These are phyloP conservation scores for Quercus dentata DNA, from an alignment of 306 rosid genomes.

Conservation along the genomic window DNA sequence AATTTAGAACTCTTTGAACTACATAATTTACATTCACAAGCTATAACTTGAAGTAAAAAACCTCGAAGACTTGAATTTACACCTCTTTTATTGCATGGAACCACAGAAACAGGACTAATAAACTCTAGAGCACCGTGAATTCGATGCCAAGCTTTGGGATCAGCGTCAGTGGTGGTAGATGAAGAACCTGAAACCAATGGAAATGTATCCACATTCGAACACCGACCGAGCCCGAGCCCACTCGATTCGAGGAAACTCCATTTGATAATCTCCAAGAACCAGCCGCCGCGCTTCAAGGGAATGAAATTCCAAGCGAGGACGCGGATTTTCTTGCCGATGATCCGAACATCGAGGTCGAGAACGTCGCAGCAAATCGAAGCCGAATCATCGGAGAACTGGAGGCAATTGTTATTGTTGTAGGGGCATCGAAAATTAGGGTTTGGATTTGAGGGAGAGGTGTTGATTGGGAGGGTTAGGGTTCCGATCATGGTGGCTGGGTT, in stretches of 20 bases:
- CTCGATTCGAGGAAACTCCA: conserved; percentile 49
- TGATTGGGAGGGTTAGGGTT: conserved; percentile 1
- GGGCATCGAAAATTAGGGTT: conserved; percentile 55
- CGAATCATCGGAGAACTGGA: conserved; percentile 68
- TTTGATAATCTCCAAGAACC: conserved; percentile 72
- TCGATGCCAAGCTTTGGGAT: conserved; percentile 29
- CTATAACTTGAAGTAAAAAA: conserved; percentile 48
- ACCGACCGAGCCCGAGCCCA: background rate
- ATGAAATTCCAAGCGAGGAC: conserved; percentile 78
- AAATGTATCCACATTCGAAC: conserved; percentile 22
- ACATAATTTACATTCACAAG: conserved; percentile 63
- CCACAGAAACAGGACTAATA: conserved; percentile 50
- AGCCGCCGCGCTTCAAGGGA: conserved; percentile 42
- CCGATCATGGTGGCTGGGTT: background rate
- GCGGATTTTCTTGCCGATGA: conserved; percentile 40
- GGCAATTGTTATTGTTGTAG: conserved; percentile 38
- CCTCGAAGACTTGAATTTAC: conserved; percentile 40
- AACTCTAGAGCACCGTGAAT: conserved; percentile 54
- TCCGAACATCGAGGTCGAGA: conserved; percentile 40
- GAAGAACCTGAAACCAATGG: conserved; percentile 21
- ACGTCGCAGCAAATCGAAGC: conserved; percentile 75
- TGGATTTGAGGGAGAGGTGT: conserved; percentile 23
- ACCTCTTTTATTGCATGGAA: conserved; percentile 31
- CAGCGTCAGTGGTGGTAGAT: background rate
- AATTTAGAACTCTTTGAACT: conserved; percentile 26